Base-by-base conservation (phyloP, 2,329 filamentous ascomycete species). In the Sclerotinia spermophila region DNA sequence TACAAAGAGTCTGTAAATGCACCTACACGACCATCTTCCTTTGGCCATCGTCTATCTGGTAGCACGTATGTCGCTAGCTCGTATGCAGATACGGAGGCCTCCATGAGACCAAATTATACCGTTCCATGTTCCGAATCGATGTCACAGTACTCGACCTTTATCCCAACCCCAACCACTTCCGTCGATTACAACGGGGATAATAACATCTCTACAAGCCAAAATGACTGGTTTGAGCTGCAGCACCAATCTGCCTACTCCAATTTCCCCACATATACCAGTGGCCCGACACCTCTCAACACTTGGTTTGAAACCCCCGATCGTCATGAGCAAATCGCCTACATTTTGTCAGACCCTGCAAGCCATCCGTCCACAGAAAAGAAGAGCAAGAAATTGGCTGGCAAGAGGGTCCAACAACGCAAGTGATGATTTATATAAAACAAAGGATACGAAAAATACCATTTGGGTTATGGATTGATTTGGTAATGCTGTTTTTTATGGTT, bases 301-400 rank as follows among this genome's bases (percentile, higher is more conserved):
- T 68, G 67, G 67, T 38, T 51, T 19, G 5, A 53, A 24, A 51
- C 27, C 17, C 55, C 21, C 51, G 56, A 68, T 38, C 33, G 56
- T n/a, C 56, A 68, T 17, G 67, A 68, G 55, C 24, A 48, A 35
- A 62, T 61, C 30, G 67, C 56, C 5, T 51, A 33, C 21, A 40
- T 6, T 4, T 19, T 67, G 11, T 67, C 38, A 5, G 27, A 67
- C 15, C 19, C 38, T 5, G 2, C 2, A 53, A 40, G 13, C 7
- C 48, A 67, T 42, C 38, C 51, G 17, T 40, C 30, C 5, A 51
- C 10, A 53, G 24, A 44, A 24, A 21, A 27, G 13, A 27, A 24
- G 19, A 24, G 17, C 7, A 44, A 67, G n/a, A 44, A 58, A 44
- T 6, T 17, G 21, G 38, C 27, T 15, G 64, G 27, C 21, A 44